These are phyloP conservation scores for Turnera subulata DNA, from an alignment of 345 rosid genomes.

Conservation along the genomic window DNA sequence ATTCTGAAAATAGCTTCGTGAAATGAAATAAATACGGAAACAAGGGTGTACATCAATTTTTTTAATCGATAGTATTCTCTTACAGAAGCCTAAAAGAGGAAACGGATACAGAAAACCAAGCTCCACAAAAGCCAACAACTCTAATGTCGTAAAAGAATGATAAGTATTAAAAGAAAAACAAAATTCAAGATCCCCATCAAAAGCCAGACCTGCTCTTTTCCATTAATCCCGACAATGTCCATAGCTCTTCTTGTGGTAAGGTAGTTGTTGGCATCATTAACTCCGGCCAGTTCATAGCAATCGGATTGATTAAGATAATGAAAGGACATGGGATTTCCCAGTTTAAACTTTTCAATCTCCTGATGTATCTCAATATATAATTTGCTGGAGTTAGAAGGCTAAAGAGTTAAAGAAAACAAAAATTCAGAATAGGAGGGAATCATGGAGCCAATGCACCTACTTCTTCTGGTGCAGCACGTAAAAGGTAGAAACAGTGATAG, in stretches of 20 bases:
- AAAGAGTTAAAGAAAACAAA: slow-evolving; percentile 6
- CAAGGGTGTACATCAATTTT: not conserved
- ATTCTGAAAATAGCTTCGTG: slow-evolving; percentile 79
- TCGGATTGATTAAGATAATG: slow-evolving; percentile 92
- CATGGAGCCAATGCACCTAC: slow-evolving; percentile 29
- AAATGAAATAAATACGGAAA: slow-evolving; percentile 1
- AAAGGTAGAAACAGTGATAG: slow-evolving; percentile 90
- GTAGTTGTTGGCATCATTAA: slow-evolving; percentile 68
- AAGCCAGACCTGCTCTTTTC: slow-evolving; percentile 65
- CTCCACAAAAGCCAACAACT: not conserved
- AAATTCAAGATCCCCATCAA: slow-evolving; percentile 8
- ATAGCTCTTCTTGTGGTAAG: slow-evolving; percentile 81
- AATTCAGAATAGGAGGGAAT: not conserved
- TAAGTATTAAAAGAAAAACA: not conserved
- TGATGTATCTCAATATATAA: slow-evolving; percentile 27
- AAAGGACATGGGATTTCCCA: slow-evolving; percentile 80
- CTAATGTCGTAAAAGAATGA: not conserved
- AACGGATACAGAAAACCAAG: not conserved
- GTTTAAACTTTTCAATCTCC: slow-evolving; percentile 77
- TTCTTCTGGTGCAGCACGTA: slow-evolving; percentile 85
- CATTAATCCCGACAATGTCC: slow-evolving; percentile 77
- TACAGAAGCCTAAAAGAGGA: not conserved
- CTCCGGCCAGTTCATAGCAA: slow-evolving; percentile 72
- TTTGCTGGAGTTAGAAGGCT: slow-evolving; percentile 18
- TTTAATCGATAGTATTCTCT: not conserved